A percentile compares a stretch with the other conserved stretches of the same genome.
Evolutionary conservation across 345 rosid species (phyloP).

Genomic region (Eucalyptus marginata): DNA sequence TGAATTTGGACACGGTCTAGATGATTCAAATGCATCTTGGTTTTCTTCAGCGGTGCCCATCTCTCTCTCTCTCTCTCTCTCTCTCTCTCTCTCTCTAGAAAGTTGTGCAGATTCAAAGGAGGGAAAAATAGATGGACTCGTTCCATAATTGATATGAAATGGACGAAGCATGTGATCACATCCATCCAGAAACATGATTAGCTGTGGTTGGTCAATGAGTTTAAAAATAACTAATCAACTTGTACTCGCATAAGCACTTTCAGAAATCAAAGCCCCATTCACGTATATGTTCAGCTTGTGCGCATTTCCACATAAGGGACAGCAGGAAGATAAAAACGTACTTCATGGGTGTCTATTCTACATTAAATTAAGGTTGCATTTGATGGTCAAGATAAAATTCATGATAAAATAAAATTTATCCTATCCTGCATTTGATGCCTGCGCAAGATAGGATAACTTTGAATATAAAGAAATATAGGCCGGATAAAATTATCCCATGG

Average conservation of each 20-base stretch:
- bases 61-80: neutral
- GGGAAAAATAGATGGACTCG: neutral
- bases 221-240: neutral
- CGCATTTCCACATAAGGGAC: neutral
- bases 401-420: too few relatives aligned
- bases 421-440: fast-evolving
- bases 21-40: neutral
- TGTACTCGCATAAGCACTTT: neutral
- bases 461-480: too few relatives aligned
- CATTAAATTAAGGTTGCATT: too few relatives aligned
- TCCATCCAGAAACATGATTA: neutral
- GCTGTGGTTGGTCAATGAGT: neutral
- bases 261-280: neutral
- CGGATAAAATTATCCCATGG: too few relatives aligned
- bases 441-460: too few relatives aligned
- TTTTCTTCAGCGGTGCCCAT: neutral
- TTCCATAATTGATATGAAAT: neutral
- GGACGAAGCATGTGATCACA: neutral
- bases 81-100: neutral
- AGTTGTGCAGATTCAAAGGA: neutral
- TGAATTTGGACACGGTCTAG: neutral
- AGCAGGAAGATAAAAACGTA: neutral
- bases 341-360: neutral
- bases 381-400: too few relatives aligned
- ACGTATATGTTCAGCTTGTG: neutral